A percentile compares a stretch with the other conserved stretches of the same genome.
These are phyloP conservation scores for Dendryphion nanum DNA, from an alignment of 2,329 filamentous ascomycete species.

Conservation along the genomic window DNA sequence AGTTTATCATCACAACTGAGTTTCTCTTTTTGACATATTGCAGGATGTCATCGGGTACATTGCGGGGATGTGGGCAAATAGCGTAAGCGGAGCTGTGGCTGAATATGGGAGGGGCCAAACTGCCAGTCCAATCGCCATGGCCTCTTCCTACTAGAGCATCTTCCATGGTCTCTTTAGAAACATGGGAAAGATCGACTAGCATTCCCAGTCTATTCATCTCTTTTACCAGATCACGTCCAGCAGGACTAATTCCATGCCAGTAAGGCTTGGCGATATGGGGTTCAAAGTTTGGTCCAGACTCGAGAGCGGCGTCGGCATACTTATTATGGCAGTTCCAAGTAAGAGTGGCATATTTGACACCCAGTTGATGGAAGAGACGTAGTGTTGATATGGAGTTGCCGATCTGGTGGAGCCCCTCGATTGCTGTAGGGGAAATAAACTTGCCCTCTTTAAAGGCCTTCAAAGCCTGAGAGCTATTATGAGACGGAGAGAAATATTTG, in stretches of 20 bases:
- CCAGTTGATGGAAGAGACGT: slow-evolving; percentile 69
- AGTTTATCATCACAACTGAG: slow-evolving; percentile 86
- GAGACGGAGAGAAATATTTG: slow-evolving; percentile 64
- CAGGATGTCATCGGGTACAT: slow-evolving; percentile 81
- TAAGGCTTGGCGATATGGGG: slow-evolving; percentile 48
- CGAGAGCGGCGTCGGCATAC: slow-evolving; percentile 78
- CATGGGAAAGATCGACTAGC: slow-evolving; percentile 82
- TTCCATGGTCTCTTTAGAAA: slow-evolving; percentile 75
- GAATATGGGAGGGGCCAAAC: slow-evolving; percentile 78
- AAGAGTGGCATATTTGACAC: slow-evolving; percentile 80
- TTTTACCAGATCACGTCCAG: slow-evolving; percentile 64
- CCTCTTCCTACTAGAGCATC: slow-evolving; percentile 66
- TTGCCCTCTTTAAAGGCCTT: slow-evolving; percentile 46
- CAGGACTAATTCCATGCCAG: slow-evolving; percentile 68
- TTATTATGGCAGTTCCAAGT: slow-evolving; percentile 90
- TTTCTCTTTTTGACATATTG: slow-evolving; percentile 67
- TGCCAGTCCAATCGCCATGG: slow-evolving; percentile 61
- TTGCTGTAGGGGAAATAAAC: slow-evolving; percentile 36
- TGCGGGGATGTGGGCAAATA: slow-evolving; percentile 81
- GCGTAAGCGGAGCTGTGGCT: slow-evolving; percentile 78
- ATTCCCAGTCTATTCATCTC: slow-evolving; percentile 95
- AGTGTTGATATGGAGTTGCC: slow-evolving; percentile 76
- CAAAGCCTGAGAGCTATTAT: slow-evolving; percentile 61
- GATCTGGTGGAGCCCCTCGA: slow-evolving; percentile 78
- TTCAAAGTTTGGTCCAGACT: slow-evolving; percentile 44